phyloP scores from a whole-genome alignment of 2,329 filamentous ascomycete species.

The Ceratocystis albifundus region DNA sequence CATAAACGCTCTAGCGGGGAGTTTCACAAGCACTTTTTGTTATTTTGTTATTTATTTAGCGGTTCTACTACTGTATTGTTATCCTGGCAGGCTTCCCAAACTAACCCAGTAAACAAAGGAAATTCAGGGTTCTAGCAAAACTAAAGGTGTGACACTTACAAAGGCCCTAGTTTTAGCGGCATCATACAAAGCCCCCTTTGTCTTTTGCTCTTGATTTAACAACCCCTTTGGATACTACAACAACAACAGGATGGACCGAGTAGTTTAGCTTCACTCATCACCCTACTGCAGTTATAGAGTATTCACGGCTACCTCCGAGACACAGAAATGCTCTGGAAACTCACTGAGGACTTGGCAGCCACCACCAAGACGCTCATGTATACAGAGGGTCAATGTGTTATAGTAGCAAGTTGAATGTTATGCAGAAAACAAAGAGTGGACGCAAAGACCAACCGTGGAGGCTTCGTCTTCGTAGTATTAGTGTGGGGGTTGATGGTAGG shows the following conservation, averaged over 20 bases:
- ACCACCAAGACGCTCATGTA: background rate
- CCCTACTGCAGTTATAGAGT: background rate
- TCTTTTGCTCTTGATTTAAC: background rate
- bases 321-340: background rate
- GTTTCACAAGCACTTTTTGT: constrained; percentile 5
- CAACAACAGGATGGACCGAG: too few relatives aligned
- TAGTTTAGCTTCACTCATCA: too few relatives aligned
- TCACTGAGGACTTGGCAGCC: background rate
- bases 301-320: constrained; percentile 5
- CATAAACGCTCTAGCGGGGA: constrained; percentile 7
- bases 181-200: constrained; percentile 2
- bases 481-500: background rate
- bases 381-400: background rate
- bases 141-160: background rate
- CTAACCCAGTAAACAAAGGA: background rate
- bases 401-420: background rate
- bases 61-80: background rate
- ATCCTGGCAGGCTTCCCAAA: background rate
- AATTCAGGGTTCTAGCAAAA: background rate
- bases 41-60: background rate
- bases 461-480: background rate
- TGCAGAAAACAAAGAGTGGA: background rate
- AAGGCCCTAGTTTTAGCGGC: background rate
- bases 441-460: background rate
- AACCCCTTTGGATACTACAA: too few relatives aligned